Percentiles rank a stretch among this genome's conserved stretches.
These are phyloP conservation scores for Pluteus cervinus DNA, from an alignment of 768 basidiomycete genomes.

Conservation along the genomic window DNA sequence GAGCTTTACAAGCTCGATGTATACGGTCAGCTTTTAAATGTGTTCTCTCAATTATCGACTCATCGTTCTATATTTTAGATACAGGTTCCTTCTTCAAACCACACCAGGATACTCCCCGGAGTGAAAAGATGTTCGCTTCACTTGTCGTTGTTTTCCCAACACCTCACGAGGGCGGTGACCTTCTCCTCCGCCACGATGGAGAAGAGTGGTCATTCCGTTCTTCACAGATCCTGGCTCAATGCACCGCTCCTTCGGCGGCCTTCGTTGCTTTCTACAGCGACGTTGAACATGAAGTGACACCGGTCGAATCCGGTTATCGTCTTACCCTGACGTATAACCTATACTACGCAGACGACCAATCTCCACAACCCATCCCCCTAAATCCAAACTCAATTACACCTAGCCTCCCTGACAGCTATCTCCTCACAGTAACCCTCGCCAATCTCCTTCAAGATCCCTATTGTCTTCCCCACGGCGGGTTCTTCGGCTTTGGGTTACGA, in stretches of 20 bases:
- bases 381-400: too few relatives aligned
- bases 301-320: conserved; percentile 30
- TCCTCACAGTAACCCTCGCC: too few relatives aligned
- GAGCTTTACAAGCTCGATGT: conserved; percentile 33
- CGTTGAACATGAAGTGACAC: conserved; percentile 31
- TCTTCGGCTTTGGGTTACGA: too few relatives aligned
- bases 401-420: too few relatives aligned
- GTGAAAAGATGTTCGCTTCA: conserved; percentile 42
- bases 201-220: conserved; percentile 34
- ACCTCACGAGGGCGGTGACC: conserved; percentile 37
- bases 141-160: conserved; percentile 47
- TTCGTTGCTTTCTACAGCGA: conserved; percentile 36
- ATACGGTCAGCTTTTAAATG: conserved; percentile 23
- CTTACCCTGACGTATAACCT: conserved; percentile 35
- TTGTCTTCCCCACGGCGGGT: too few relatives aligned
- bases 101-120: conserved; percentile 42
- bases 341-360: too few relatives aligned
- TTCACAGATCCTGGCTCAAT: conserved; percentile 10
- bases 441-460: too few relatives aligned
- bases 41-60: neutral
- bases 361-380: too few relatives aligned
- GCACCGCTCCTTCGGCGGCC: conserved; percentile 18
- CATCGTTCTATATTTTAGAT: conserved; percentile 20
- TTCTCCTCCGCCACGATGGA: conserved; percentile 27
- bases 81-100: conserved; percentile 43